Conservation (phyloP, 1,284 basidiomycete genomes). For the Rhodotorula sp. region DNA sequence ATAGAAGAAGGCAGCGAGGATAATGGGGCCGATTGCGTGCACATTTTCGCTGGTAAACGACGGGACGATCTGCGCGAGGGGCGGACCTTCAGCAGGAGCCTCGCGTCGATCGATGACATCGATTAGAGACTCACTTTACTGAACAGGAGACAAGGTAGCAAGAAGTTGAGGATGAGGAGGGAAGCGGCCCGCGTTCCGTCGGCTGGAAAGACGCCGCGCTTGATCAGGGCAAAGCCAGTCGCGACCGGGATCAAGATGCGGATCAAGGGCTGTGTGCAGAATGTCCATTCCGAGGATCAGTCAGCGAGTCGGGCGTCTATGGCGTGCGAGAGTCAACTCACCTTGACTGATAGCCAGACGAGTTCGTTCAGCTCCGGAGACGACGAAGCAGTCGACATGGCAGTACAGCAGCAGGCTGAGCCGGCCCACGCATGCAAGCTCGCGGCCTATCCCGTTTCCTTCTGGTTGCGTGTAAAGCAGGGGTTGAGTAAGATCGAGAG, state of each 20-base stretch:
- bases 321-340: neutral
- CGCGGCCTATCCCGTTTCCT: too few relatives aligned
- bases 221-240: conserved; percentile 25
- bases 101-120: neutral
- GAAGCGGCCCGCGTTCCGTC: conserved; percentile 17
- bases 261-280: conserved; percentile 6
- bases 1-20: conserved; percentile 49
- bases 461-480: too few relatives aligned
- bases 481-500: too few relatives aligned
- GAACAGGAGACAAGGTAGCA: conserved; percentile 69
- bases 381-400: too few relatives aligned
- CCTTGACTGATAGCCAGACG: conserved; percentile 20
- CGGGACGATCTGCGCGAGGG: conserved; percentile 64
- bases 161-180: conserved; percentile 57
- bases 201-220: conserved; percentile 7
- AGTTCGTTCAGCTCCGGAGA: neutral
- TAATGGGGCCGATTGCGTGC: conserved; percentile 58
- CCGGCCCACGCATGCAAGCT: neutral
- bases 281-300: too few relatives aligned
- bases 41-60: conserved; percentile 68
- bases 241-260: conserved; percentile 16
- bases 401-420: neutral
- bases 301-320: neutral
- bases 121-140: conserved; percentile 63
- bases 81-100: neutral